These are phyloP conservation scores for Firmiana major DNA, from an alignment of 345 rosid species.

Conservation along the genomic window DNA sequence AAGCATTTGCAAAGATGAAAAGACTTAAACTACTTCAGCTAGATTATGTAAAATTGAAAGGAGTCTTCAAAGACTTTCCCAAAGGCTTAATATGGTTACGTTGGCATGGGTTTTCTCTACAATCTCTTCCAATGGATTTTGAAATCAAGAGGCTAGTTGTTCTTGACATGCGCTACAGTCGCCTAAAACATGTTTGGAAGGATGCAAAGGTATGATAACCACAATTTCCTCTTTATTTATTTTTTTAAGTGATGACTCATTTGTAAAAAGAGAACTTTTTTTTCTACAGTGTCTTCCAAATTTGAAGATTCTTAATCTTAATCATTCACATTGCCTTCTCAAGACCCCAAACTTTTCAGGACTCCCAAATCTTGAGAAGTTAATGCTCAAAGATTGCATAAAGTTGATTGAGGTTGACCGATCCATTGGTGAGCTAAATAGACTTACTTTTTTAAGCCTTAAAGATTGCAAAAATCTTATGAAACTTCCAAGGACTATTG, in stretches of 20 bases:
- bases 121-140: not conserved
- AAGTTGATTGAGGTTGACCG: conserved; percentile 6
- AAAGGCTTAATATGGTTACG: not conserved
- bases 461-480: conserved; percentile 18
- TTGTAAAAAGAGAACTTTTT: not conserved
- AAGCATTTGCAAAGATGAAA: not conserved
- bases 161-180: conserved; percentile 1
- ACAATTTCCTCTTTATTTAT: not conserved
- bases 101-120: not conserved
- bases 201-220: not conserved
- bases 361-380: conserved; percentile 19
- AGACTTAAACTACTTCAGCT: conserved; percentile 7
- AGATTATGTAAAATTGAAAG: not conserved
- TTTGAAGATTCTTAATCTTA: too few relatives aligned
- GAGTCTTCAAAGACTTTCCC: not conserved
- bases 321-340: too few relatives aligned
- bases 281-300: not conserved
- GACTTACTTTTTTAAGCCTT: too few relatives aligned
- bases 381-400: conserved; percentile 23
- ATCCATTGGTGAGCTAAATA: conserved; percentile 14
- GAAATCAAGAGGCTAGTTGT: not conserved
- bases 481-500: conserved; percentile 14
- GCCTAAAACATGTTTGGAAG: not conserved
- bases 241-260: not conserved
- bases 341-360: too few relatives aligned